These are phyloP conservation scores for Saxophila tyrrhenica DNA, from an alignment of 495 filamentous ascomycete genomes.

Conservation along the genomic window DNA sequence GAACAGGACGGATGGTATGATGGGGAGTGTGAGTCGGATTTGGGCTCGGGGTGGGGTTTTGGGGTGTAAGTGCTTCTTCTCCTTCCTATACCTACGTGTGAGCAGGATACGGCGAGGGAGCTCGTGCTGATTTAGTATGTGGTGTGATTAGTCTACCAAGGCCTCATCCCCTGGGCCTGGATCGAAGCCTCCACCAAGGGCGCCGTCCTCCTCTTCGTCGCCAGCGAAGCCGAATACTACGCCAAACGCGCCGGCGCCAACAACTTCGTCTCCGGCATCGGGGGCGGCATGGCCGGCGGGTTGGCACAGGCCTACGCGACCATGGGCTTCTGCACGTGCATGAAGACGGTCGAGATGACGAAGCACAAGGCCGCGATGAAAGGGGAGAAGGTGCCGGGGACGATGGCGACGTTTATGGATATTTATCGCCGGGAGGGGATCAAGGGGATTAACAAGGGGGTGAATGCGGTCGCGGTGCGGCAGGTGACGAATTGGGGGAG, in stretches of 20 bases:
- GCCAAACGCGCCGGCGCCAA: slow-evolving; percentile 68
- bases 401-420: slow-evolving; percentile 88
- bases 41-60: slow-evolving; percentile 90
- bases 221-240: slow-evolving; percentile 93
- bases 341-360: slow-evolving; percentile 99
- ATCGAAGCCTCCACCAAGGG: slow-evolving; percentile 99
- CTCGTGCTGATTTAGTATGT: slow-evolving; percentile 4
- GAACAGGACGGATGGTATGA: slow-evolving; percentile 81
- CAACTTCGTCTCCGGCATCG: slow-evolving; percentile 79
- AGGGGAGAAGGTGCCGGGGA: slow-evolving; percentile 75
- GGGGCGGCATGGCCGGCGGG: slow-evolving; percentile 86
- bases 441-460: slow-evolving; percentile 90
- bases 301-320: slow-evolving; percentile 97
- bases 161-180: slow-evolving; percentile 99
- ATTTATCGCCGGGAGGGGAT: slow-evolving; percentile 95
- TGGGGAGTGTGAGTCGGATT: slow-evolving; percentile 67
- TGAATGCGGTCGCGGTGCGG: slow-evolving; percentile 95
- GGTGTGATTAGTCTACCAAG: slow-evolving; percentile 77
- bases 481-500: slow-evolving; percentile 99
- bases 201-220: slow-evolving; percentile 96
- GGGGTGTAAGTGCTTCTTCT: slow-evolving; percentile 63
- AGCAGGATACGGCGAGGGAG: too few relatives aligned
- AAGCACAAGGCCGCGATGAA: slow-evolving; percentile 83
- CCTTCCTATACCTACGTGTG: neutral
- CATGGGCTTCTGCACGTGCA: slow-evolving; percentile 99